Conservation (phyloP, 2,329 filamentous ascomycete species). For the Allantophomopsis lycopodina region DNA sequence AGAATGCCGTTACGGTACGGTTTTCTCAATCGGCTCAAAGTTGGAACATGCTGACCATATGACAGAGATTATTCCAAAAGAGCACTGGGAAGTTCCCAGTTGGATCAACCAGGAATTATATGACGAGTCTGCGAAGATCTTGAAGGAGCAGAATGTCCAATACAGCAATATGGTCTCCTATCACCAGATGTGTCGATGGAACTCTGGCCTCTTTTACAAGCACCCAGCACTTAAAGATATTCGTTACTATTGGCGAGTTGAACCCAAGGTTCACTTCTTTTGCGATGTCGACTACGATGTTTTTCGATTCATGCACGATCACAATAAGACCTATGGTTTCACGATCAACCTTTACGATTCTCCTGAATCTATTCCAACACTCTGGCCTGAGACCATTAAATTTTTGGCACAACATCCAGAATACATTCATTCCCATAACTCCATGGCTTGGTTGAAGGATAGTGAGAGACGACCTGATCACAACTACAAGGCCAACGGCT, state of each 20-base stretch:
- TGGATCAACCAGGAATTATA: constrained; percentile 90
- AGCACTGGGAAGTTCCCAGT: constrained; percentile 82
- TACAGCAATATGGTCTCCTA: constrained; percentile 85
- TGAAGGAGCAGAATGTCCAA: constrained; percentile 76
- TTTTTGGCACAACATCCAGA: constrained; percentile 78
- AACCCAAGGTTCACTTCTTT: constrained; percentile 98
- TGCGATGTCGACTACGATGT: constrained; percentile 98
- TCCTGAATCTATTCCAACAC: constrained; percentile 67
- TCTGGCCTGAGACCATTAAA: constrained; percentile 93
- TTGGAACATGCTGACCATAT: too few relatives aligned
- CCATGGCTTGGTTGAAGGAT: constrained; percentile 79
- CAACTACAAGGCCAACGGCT: constrained; percentile 72
- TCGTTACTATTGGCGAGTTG: constrained; percentile 96
- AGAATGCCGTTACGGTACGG: constrained; percentile 67
- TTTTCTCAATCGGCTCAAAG: not conserved
- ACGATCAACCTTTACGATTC: constrained; percentile 95
- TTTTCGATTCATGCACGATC: constrained; percentile 93
- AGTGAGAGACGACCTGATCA: constrained; percentile 63
- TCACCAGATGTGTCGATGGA: constrained; percentile 99
- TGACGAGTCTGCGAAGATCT: constrained; percentile 67
- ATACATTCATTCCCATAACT: constrained; percentile 71
- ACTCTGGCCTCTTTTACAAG: constrained; percentile 95
- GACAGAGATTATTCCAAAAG: constrained; percentile 74
- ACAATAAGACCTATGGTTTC: constrained; percentile 98
- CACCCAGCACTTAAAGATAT: constrained; percentile 73